Base-by-base conservation (phyloP, 2,329 filamentous ascomycete genomes). In the Ascochyta viciae-villosae region DNA sequence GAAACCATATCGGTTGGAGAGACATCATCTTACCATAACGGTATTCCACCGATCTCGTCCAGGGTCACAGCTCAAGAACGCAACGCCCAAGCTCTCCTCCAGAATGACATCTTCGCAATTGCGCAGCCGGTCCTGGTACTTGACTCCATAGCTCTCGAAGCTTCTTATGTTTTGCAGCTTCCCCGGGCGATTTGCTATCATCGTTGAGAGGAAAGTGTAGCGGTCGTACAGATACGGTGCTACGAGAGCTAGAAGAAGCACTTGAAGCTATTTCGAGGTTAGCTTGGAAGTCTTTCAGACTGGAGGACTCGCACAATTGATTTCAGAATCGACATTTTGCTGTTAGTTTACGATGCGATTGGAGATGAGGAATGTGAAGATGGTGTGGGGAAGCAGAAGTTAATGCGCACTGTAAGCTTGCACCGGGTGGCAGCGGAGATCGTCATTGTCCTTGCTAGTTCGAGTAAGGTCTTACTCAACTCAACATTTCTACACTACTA, bases 31-130 rank as follows among this genome's bases (percentile, higher is more conserved):
- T 50, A 79, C 78, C 77, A 80, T 79, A 10, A 80, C 78, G 0
- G 77, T 79, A 47, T 81, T 80, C 78, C 78, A 80, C 5, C 64
- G 60, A 60, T 80, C 78, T 23, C 79, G 58, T 13, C 74, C 76
- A 0, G 74, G 67, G 54, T 80, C 77, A 60, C 79, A 81, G 54
- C 76, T 77, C 47, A 80, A 51, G 6, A 81, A 64, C 7, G 76
- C 77, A n/a, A 75, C 64, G 3, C 74, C 58, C 3, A 54, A 29
- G 22, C 15, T 44, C 29, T 76, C 71, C 34, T 75, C 71, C n/a
- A 80, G 27, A 6, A 77, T 53, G 27, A 76, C 67, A 71, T 81
- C 78, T 52, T 81, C 78, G 56, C 78, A 81, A 54, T 80, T 80
- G 5, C 74, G 66, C 9, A 80, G 42, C 5, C 62, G 60, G 42